Percentiles rank a stretch among this genome's conserved stretches.
Conservation (phyloP, 345 rosid species). For the Brassica carinata region DNA sequence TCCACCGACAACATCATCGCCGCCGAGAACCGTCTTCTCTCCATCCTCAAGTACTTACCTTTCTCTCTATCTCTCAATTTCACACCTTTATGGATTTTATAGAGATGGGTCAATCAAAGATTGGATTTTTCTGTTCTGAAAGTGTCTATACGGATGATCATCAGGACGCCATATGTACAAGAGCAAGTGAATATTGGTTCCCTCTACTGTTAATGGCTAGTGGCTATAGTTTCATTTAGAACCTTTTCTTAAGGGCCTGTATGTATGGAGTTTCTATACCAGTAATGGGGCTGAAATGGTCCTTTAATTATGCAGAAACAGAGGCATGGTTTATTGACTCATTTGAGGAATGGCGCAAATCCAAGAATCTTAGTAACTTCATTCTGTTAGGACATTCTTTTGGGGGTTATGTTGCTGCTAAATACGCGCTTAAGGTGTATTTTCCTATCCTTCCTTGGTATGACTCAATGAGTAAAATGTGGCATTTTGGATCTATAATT, state of each 20-base stretch:
- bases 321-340: slow-evolving; percentile 99
- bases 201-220: background rate
- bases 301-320: slow-evolving; percentile 61
- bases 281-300: slow-evolving; percentile 8
- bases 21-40: slow-evolving; percentile 96
- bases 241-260: background rate
- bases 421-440: slow-evolving; percentile 91
- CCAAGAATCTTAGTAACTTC: slow-evolving; percentile 76
- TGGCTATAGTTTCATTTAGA: slow-evolving; percentile 1
- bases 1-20: slow-evolving; percentile 88
- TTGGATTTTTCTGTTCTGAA: background rate
- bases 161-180: slow-evolving; percentile 87
- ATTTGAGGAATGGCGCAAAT: slow-evolving; percentile 97
- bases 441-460: background rate
- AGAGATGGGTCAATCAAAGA: background rate
- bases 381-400: slow-evolving; percentile 97
- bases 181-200: slow-evolving; percentile 84
- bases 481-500: background rate
- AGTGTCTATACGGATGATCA: background rate
- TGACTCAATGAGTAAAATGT: slow-evolving; percentile 1
- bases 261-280: slow-evolving; percentile 7
- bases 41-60: slow-evolving; percentile 64
- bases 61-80: slow-evolving; percentile 1
- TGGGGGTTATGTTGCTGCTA: slow-evolving; percentile 98
- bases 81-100: background rate